Percentiles rank a stretch among this genome's conserved stretches.
Evolutionary conservation across 345 rosid genomes (phyloP).

Genomic region (Murraya paniculata): DNA sequence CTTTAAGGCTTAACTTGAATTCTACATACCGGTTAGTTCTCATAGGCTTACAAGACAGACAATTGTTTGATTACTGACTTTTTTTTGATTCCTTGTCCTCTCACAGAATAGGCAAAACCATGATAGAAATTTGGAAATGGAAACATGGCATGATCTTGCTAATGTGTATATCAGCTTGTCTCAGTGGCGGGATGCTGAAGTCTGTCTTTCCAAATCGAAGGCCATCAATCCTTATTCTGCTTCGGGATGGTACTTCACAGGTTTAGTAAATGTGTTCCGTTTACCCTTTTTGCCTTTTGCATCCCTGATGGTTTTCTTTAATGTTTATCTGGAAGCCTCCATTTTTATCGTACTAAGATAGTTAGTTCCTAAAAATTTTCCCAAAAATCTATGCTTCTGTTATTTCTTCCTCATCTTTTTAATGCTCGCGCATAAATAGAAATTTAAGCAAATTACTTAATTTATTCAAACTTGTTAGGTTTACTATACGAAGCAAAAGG

Average conservation of each 20-base stretch:
- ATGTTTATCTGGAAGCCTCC: not conserved
- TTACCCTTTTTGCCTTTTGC: not conserved
- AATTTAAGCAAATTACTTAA: not conserved
- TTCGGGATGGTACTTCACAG: slow-evolving; percentile 49
- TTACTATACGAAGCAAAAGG: slow-evolving; percentile 46
- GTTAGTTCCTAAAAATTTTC: too few species aligned
- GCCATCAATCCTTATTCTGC: slow-evolving; percentile 54
- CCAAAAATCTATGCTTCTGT: not conserved
- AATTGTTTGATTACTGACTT: slow-evolving; percentile 1
- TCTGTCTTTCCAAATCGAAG: slow-evolving; percentile 63
- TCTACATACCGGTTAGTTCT: not conserved
- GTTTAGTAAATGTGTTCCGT: slow-evolving; percentile 19
- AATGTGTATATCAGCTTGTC: slow-evolving; percentile 54
- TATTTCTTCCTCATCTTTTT: not conserved
- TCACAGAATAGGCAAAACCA: slow-evolving; percentile 25
- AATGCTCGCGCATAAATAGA: not conserved
- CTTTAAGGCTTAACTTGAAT: not conserved
- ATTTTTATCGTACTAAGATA: not conserved
- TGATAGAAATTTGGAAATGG: slow-evolving; percentile 53
- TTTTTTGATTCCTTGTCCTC: not conserved
- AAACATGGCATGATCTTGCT: slow-evolving; percentile 75
- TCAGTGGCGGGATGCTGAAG: slow-evolving; percentile 66
- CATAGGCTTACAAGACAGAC: not conserved
- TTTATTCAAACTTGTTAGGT: slow-evolving; percentile 28
- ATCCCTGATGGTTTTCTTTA: not conserved